Percentiles rank a stretch among this genome's conserved stretches.
These are phyloP conservation scores for Fusarium mundagurra DNA, from an alignment of 2,329 filamentous ascomycete genomes.

Conservation along the genomic window DNA sequence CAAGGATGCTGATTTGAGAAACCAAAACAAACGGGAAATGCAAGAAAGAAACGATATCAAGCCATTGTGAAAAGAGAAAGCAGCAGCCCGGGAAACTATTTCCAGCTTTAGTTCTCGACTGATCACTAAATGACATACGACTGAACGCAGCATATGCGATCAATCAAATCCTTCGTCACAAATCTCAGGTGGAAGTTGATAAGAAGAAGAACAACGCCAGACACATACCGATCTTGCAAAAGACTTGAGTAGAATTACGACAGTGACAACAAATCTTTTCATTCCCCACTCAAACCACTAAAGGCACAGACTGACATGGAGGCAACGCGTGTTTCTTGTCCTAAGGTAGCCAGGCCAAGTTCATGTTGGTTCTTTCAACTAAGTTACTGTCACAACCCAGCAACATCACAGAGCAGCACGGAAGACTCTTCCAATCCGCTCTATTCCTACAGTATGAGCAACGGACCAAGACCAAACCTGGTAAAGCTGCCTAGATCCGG, in stretches of 20 bases:
- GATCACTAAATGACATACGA: neutral
- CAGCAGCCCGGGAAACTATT: constrained; percentile 10
- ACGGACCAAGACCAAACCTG: constrained; percentile 19
- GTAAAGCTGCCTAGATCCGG: constrained; percentile 30
- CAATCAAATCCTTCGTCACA: neutral
- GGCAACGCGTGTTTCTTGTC: neutral
- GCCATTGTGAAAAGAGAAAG: constrained; percentile 4
- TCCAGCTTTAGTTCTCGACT: constrained; percentile 3
- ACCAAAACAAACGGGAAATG: neutral
- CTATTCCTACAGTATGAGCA: constrained; percentile 8
- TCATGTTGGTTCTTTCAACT: constrained; percentile 9
- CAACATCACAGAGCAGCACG: constrained; percentile 1
- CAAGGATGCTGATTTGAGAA: constrained; percentile 24
- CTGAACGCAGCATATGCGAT: neutral
- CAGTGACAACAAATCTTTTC: constrained; percentile 1
- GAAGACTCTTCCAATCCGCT: constrained; percentile 11
- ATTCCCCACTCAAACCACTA: constrained; percentile 15
- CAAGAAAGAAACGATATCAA: neutral
- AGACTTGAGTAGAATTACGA: constrained; percentile 10
- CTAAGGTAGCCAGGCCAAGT: constrained; percentile 7
- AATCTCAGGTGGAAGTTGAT: neutral
- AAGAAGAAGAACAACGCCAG: neutral
- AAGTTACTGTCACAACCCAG: constrained; percentile 10
- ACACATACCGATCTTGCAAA: neutral
- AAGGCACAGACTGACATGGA: neutral